Percentiles rank a stretch among this genome's conserved stretches.
Evolutionary conservation across 2,329 filamentous ascomycete genomes (phyloP).

Genomic region (Verticillium nubilum): DNA sequence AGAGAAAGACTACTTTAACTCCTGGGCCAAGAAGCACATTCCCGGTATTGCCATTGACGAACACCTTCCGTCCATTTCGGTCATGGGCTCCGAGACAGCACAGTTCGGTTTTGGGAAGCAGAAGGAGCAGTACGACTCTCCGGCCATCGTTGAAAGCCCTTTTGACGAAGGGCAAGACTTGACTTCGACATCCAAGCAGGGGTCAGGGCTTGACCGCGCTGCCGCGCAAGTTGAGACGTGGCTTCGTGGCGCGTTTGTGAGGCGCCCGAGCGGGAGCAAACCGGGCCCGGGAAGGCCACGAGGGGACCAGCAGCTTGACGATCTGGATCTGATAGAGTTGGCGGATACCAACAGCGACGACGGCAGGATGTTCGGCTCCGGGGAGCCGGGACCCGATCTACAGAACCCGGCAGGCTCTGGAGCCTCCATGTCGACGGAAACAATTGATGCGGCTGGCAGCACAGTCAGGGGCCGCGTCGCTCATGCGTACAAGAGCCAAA

Average conservation of each 20-base stretch:
- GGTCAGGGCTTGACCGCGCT: conserved; percentile 68
- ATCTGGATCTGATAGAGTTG: conserved; percentile 67
- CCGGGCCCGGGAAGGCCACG: conserved; percentile 18
- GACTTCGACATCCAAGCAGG: conserved; percentile 35
- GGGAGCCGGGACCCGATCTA: neutral
- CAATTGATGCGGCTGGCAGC: neutral
- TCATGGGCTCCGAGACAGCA: conserved; percentile 56
- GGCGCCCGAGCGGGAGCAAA: conserved; percentile 43
- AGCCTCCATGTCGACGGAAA: neutral
- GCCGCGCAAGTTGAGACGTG: conserved; percentile 86
- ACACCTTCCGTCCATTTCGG: conserved; percentile 58
- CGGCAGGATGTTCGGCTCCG: conserved; percentile 25
- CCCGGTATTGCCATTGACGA: conserved; percentile 69
- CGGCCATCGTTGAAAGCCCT: conserved; percentile 43
- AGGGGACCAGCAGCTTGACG: conserved; percentile 27
- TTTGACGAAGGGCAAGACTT: conserved; percentile 42
- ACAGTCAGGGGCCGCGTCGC: neutral
- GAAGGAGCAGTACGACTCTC: neutral
- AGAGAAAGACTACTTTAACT: conserved; percentile 77
- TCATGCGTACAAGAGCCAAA: neutral
- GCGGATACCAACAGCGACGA: conserved; percentile 57
- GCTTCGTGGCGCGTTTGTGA: conserved; percentile 75
- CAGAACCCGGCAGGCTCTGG: conserved; percentile 2
- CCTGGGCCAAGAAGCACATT: conserved; percentile 77
- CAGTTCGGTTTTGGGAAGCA: conserved; percentile 44